phyloP scores from a whole-genome alignment of 1,284 basidiomycete genomes.

The Ceratobasidium sp. region DNA sequence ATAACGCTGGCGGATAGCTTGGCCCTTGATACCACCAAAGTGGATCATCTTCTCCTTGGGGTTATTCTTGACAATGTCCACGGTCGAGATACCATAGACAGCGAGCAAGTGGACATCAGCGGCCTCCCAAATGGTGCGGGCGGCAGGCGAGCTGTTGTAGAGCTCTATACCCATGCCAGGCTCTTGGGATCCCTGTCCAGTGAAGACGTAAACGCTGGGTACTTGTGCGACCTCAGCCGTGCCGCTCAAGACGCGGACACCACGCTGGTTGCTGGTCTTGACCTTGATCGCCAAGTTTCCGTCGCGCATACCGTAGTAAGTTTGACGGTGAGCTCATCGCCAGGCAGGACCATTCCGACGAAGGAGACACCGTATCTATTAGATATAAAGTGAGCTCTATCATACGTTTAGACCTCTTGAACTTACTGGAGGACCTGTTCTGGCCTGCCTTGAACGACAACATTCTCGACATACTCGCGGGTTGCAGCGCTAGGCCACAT shows the following conservation, averaged over 20 bases:
- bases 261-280: constrained; percentile 81
- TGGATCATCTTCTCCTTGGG: constrained; percentile 97
- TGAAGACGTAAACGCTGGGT: constrained; percentile 95
- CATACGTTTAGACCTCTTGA: too few relatives aligned
- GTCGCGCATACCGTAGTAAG: constrained; percentile 86
- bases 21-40: constrained; percentile 98
- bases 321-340: constrained; percentile 85
- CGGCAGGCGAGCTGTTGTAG: constrained; percentile 89
- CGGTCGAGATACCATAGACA: constrained; percentile 96
- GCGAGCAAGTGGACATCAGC: constrained; percentile 92
- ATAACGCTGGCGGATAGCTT: constrained; percentile 95
- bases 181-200: constrained; percentile 98
- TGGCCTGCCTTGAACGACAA: constrained; percentile 90
- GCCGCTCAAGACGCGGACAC: constrained; percentile 72
- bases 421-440: constrained; percentile 84
- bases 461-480: constrained; percentile 88
- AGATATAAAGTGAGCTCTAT: constrained; percentile 53
- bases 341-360: constrained; percentile 97
- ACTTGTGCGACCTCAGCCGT: constrained; percentile 82
- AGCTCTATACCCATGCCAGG: constrained; percentile 99
- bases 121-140: constrained; percentile 94
- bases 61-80: constrained; percentile 98
- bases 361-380: constrained; percentile 86
- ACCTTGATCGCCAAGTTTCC: constrained; percentile 93
- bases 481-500: constrained; percentile 97